Conservation (phyloP, 306 rosid species). For the Canavalia gladiata region DNA sequence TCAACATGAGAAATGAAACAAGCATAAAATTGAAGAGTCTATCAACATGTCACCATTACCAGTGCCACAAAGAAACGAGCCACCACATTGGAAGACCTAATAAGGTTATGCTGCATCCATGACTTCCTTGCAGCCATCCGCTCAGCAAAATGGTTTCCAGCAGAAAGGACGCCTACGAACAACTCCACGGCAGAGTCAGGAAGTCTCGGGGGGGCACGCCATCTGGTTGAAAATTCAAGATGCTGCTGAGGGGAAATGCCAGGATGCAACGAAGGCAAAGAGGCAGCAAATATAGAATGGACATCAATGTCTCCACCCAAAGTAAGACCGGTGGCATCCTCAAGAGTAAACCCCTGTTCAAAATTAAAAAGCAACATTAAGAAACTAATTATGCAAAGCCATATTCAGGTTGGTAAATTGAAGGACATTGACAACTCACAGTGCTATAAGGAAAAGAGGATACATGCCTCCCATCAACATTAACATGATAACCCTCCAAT, state of each 20-base stretch:
- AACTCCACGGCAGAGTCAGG: conserved; percentile 65
- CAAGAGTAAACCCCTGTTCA: conserved; percentile 90
- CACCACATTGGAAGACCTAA: conserved; percentile 78
- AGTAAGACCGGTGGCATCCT: conserved; percentile 92
- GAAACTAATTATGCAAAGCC: conserved; percentile 31
- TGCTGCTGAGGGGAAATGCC: conserved; percentile 76
- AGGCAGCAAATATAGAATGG: conserved; percentile 80
- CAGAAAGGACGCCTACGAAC: conserved; percentile 92
- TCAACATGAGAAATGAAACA: conserved; percentile 14
- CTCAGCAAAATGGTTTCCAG: conserved; percentile 97
- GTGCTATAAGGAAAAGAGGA: conserved; percentile 92
- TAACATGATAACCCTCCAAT: conserved; percentile 92
- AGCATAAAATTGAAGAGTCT: conserved; percentile 30
- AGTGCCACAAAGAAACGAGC: conserved; percentile 96
- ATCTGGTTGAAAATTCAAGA: conserved; percentile 79
- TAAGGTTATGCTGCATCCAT: conserved; percentile 89
- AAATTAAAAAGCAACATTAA: conserved; percentile 28
- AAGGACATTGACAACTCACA: conserved; percentile 66
- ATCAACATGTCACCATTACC: conserved; percentile 56
- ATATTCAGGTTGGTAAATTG: conserved; percentile 25
- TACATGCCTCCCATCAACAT: conserved; percentile 92
- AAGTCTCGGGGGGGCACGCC: conserved; percentile 83
- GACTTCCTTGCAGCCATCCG: conserved; percentile 97
- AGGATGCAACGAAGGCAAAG: conserved; percentile 91
- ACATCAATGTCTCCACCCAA: conserved; percentile 77